phyloP scores from a whole-genome alignment of 2,329 filamentous ascomycete genomes.

The Beauveria sp. region DNA sequence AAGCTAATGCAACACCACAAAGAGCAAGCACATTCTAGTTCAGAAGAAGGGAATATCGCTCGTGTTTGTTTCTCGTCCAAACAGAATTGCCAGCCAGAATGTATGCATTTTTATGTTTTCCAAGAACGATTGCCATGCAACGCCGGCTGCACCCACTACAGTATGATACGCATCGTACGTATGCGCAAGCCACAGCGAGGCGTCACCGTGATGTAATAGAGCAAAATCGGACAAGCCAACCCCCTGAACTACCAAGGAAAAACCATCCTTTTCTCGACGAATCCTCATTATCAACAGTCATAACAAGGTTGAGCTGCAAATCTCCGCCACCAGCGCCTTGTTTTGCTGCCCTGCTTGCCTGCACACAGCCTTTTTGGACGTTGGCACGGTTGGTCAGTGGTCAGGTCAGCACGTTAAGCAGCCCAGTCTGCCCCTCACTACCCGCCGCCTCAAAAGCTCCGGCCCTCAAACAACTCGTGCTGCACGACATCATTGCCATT shows the following conservation, averaged over 20 bases:
- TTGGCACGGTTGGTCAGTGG: too few relatives aligned
- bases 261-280: not conserved
- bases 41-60: too few relatives aligned
- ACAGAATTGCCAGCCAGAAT: too few relatives aligned
- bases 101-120: not conserved
- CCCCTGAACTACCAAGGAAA: not conserved
- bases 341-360: not conserved
- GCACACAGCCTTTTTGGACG: not conserved
- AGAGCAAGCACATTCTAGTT: too few relatives aligned
- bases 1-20: not conserved
- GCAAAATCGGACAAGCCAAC: not conserved
- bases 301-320: constrained; percentile 2
- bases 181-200: not conserved
- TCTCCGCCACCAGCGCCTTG: constrained; percentile 1
- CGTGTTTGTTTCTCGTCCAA: too few relatives aligned
- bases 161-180: not conserved
- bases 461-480: constrained; percentile 3
- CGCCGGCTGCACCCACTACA: not conserved
- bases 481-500: constrained; percentile 11
- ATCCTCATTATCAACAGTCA: not conserved
- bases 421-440: not conserved
- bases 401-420: not conserved
- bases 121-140: not conserved
- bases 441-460: constrained; percentile 1
- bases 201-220: constrained; percentile 11